These are phyloP conservation scores for Trichoderma atrobrunneum DNA, from an alignment of 2,329 filamentous ascomycete species.

Conservation along the genomic window DNA sequence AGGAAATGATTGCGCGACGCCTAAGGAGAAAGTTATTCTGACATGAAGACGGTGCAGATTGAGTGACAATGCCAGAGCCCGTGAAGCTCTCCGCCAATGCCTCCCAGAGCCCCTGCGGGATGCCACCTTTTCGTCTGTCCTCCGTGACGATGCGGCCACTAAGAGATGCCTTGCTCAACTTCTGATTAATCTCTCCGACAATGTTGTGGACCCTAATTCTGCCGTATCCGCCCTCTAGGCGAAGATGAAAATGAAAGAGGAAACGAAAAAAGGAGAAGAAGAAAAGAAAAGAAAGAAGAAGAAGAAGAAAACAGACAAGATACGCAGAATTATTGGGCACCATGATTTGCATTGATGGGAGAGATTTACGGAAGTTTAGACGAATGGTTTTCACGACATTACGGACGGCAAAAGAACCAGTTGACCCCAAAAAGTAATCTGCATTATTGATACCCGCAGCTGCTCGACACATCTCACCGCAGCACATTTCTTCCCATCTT, in stretches of 20 bases:
- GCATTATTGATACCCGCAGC: slow-evolving; percentile 34
- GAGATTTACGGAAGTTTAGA: slow-evolving; percentile 28
- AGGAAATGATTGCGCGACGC: background rate
- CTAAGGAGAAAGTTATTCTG: slow-evolving; percentile 16
- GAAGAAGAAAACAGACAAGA: background rate
- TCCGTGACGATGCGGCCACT: slow-evolving; percentile 94
- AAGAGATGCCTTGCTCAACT: slow-evolving; percentile 97
- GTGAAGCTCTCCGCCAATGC: slow-evolving; percentile 92
- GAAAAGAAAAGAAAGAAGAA: background rate
- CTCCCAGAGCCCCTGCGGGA: slow-evolving; percentile 98
- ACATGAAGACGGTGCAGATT: slow-evolving; percentile 54
- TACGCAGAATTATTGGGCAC: background rate
- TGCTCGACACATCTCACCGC: slow-evolving; percentile 10
- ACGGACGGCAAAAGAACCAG: slow-evolving; percentile 30
- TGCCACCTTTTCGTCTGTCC: slow-evolving; percentile 92
- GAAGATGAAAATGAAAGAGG: background rate
- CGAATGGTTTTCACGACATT: slow-evolving; percentile 27
- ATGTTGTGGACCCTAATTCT: slow-evolving; percentile 56
- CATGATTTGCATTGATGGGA: slow-evolving; percentile 15
- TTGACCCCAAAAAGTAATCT: slow-evolving; percentile 33
- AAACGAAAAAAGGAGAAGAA: background rate
- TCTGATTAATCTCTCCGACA: slow-evolving; percentile 92
- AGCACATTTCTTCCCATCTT: slow-evolving; percentile 17
- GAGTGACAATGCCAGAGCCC: slow-evolving; percentile 92
- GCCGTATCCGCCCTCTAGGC: slow-evolving; percentile 35